Base-by-base conservation (phyloP, 2,329 filamentous ascomycete species). In the Leptographium galeiforme region DNA sequence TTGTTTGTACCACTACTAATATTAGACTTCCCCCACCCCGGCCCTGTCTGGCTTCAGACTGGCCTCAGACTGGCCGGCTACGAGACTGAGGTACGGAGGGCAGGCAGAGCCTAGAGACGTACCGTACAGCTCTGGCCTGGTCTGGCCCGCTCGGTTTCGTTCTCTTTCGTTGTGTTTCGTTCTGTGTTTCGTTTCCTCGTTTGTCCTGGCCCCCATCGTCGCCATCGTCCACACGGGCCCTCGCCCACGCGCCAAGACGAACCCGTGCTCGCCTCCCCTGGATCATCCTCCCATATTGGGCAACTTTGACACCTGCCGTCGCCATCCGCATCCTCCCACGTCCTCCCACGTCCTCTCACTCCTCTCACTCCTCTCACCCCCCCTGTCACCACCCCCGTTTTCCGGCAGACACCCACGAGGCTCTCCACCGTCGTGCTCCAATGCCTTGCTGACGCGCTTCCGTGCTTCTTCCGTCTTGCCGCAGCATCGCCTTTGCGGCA, bases 371-470 rank as follows among this genome's bases (percentile, higher is more conserved):
- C 33, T n/a, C n/a, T n/a, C n/a, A n/a, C n/a, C n/a, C n/a, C 25
- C 25, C 25, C 25, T 25, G 25, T 25, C 25, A 25, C 25, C 25
- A 25, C 5, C 25, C 25, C 25, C 25, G 25, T 25, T 25, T 25
- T 25, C 25, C 25, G 25, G 25, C 25, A 2, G 25, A 25, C 25
- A 25, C 25, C 25, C 5, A 25, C 46, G n/a, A 19, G 33, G 4
- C n/a, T 34, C 19, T 56, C 49, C 51, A 54, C 40, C 53, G 50
- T 55, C 58, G 44, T 57, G 50, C 50, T 62, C 63, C 65, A 63
- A 68, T 68, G 65, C 63, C 59, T 66, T 62, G 55, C 57, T 57
- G 55, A 60, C 64, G 59, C 58, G 55, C 53, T 52, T 58, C 55
- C 52, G 63, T 55, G 57, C 55, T 56, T 62, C 58, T 57, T 60